phyloP scores from a whole-genome alignment of 768 basidiomycete genomes.

The Lentinula aciculospora region DNA sequence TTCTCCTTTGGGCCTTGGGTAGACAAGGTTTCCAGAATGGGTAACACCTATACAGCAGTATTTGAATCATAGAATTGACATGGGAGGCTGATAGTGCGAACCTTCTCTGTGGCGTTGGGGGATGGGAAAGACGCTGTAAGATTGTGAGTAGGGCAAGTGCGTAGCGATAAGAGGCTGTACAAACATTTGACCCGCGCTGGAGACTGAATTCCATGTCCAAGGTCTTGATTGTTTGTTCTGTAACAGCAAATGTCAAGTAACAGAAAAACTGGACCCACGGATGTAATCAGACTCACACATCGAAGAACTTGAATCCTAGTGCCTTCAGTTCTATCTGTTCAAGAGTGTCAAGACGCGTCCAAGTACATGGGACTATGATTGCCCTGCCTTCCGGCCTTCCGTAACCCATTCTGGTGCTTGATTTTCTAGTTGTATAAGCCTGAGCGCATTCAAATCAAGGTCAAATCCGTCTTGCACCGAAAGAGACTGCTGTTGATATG shows the following conservation, averaged over 20 bases:
- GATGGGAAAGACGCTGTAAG: constrained; percentile 46
- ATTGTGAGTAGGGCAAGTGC: constrained; percentile 14
- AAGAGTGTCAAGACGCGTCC: not conserved
- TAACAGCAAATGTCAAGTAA: constrained; percentile 8
- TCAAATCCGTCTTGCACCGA: constrained; percentile 43
- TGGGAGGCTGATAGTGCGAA: constrained; percentile 11
- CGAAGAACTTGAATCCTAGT: constrained; percentile 78
- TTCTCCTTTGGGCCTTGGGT: constrained; percentile 60
- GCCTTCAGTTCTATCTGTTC: constrained; percentile 71
- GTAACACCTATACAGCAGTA: constrained; percentile 28
- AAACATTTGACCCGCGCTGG: constrained; percentile 32
- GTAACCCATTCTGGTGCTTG: constrained; percentile 74
- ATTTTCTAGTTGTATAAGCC: constrained; percentile 74
- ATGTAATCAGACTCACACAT: constrained; percentile 50
- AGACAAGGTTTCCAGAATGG: constrained; percentile 63
- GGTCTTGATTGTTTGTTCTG: constrained; percentile 72
- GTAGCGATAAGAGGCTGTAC: constrained; percentile 16
- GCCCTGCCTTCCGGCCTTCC: constrained; percentile 78
- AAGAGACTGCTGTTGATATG: constrained; percentile 34
- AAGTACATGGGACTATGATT: not conserved
- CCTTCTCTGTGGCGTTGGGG: constrained; percentile 55
- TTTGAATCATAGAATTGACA: not conserved
- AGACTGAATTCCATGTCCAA: constrained; percentile 37
- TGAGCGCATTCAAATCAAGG: constrained; percentile 64
- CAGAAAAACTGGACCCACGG: constrained; percentile 9